Conservation (phyloP, 2,329 filamentous ascomycete genomes). For the Venturiaceae sp. region DNA sequence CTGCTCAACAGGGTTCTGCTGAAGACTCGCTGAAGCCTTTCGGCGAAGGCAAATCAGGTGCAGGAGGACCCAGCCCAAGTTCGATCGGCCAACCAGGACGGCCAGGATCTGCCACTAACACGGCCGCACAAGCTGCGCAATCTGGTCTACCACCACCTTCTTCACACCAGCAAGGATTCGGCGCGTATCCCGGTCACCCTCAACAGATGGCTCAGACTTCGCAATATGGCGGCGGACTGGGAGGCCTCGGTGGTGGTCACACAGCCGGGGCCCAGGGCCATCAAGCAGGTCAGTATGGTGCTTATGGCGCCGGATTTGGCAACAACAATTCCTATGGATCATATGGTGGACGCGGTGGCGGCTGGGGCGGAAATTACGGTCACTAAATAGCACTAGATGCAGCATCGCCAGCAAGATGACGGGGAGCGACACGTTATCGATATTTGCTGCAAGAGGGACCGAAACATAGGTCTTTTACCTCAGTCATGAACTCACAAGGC, state of each 20-base stretch:
- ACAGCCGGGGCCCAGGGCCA: constrained; percentile 9
- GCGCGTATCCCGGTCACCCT: constrained; percentile 42
- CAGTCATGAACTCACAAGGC: not conserved
- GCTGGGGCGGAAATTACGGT: constrained; percentile 11
- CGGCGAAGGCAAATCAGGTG: constrained; percentile 41
- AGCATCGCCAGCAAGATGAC: too few relatives aligned
- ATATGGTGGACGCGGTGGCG: constrained; percentile 9
- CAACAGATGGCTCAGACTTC: constrained; percentile 25
- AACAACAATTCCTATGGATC: constrained; percentile 8
- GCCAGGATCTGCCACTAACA: constrained; percentile 54
- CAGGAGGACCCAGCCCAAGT: constrained; percentile 49
- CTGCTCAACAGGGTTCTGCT: constrained; percentile 34
- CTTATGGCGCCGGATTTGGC: constrained; percentile 9
- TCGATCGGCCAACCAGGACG: constrained; percentile 51
- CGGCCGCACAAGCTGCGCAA: constrained; percentile 40
- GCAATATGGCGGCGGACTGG: constrained; percentile 9
- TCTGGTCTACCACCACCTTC: constrained; percentile 44
- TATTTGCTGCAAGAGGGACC: not conserved
- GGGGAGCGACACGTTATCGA: not conserved
- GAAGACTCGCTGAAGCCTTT: constrained; percentile 51
- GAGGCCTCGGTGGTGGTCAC: constrained; percentile 8
- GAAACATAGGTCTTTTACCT: not conserved
- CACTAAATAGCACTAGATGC: constrained; percentile 1
- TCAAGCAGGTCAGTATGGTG: constrained; percentile 9
- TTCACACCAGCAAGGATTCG: constrained; percentile 45